Evolutionary conservation across 108 stramenopile species (phyloP).

Genomic region (Fragilaria crotonensis): DNA sequence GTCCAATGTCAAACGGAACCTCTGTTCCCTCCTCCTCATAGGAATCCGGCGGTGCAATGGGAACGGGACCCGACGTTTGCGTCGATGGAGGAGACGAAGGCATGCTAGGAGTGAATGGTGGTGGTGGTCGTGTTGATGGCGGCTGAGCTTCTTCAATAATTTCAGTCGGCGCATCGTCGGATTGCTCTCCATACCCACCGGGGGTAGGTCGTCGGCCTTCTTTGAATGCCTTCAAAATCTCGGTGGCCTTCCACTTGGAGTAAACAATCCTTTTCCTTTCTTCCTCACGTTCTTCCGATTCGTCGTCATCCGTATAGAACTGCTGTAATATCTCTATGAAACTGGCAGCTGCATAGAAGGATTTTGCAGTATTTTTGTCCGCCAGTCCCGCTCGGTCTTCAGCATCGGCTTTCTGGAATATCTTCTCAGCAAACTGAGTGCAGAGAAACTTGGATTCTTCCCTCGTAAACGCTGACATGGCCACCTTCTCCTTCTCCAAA

Average conservation of each 20-base stretch:
- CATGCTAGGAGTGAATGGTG: neutral
- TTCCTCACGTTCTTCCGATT: slow-evolving; percentile 37
- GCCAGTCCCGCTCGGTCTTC: slow-evolving; percentile 74
- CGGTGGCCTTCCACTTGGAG: slow-evolving; percentile 91
- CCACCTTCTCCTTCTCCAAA: slow-evolving; percentile 63
- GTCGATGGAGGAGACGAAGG: slow-evolving; percentile 2
- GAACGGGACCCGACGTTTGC: slow-evolving; percentile 15
- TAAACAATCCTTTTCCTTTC: slow-evolving; percentile 57
- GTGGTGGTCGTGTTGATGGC: neutral
- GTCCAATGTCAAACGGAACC: slow-evolving; percentile 18
- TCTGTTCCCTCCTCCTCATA: slow-evolving; percentile 29
- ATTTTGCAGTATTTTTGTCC: slow-evolving; percentile 72
- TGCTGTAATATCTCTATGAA: slow-evolving; percentile 88
- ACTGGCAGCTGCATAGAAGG: slow-evolving; percentile 86
- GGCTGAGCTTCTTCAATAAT: neutral
- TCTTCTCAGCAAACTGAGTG: slow-evolving; percentile 61
- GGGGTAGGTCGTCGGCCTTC: slow-evolving; percentile 75
- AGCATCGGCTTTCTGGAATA: slow-evolving; percentile 83
- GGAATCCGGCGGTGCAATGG: slow-evolving; percentile 14
- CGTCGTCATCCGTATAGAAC: slow-evolving; percentile 55
- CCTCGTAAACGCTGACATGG: slow-evolving; percentile 63
- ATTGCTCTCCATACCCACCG: slow-evolving; percentile 60
- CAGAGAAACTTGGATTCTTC: slow-evolving; percentile 70
- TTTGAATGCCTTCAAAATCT: slow-evolving; percentile 90
- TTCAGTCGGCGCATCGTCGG: slow-evolving; percentile 19